A percentile compares a stretch with the other conserved stretches of the same genome.
Evolutionary conservation across 2,329 filamentous ascomycete genomes (phyloP).

Genomic region (Rhytidhysteron rufulum): DNA sequence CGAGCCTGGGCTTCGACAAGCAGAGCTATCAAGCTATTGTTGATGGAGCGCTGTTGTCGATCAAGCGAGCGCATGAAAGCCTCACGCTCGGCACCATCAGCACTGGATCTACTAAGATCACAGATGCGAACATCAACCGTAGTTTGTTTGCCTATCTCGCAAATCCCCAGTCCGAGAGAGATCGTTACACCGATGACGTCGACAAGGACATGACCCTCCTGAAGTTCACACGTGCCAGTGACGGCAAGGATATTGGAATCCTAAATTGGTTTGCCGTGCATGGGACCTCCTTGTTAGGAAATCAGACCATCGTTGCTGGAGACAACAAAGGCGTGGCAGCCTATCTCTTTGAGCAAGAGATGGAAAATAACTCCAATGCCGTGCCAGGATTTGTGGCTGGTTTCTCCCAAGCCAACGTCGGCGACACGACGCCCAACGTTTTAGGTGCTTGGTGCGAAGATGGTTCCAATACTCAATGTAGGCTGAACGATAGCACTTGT

Average conservation of each 20-base stretch:
- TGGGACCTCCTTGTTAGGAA: conserved; percentile 84
- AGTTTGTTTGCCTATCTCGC: conserved; percentile 84
- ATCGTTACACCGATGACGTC: conserved; percentile 60
- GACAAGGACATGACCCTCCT: conserved; percentile 80
- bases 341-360: conserved; percentile 72
- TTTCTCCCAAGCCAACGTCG: conserved; percentile 88
- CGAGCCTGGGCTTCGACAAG: conserved; percentile 77
- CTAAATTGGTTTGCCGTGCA: conserved; percentile 92
- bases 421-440: conserved; percentile 85
- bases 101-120: conserved; percentile 65
- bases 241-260: conserved; percentile 73
- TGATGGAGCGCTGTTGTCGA: conserved; percentile 76
- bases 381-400: conserved; percentile 77
- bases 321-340: conserved; percentile 96
- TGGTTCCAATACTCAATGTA: conserved; percentile 64
- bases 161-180: conserved; percentile 74
- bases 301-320: conserved; percentile 87
- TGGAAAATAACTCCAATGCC: conserved; percentile 42
- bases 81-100: conserved; percentile 67
- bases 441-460: conserved; percentile 88
- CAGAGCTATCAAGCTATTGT: conserved; percentile 89
- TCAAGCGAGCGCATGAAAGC: conserved; percentile 73
- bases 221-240: conserved; percentile 69
- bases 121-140: conserved; percentile 80
- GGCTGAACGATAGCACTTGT: conserved; percentile 80